Base-by-base conservation (phyloP, 345 rosid genomes). In the Viola odorata region DNA sequence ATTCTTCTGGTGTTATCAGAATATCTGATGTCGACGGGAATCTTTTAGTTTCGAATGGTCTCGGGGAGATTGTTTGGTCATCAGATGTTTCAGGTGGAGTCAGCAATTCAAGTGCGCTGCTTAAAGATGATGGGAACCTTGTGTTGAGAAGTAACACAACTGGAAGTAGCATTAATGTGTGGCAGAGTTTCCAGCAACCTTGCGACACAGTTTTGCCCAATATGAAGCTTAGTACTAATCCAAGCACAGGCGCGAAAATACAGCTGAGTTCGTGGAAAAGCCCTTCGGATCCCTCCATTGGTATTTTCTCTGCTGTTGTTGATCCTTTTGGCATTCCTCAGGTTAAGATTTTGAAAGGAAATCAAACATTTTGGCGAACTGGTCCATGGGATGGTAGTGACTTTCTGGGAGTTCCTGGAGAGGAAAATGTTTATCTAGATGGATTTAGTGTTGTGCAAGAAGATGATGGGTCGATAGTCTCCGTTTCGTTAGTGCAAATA, bases 171-270 rank as follows among this genome's bases (percentile, higher is more conserved):
- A 23, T 23, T n/a, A n/a, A n/a, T 45, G 14, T 72, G 0, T 86
- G 92, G 96, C 78, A 88, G 62, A 88, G 92, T 62, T 85, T 82
- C 37, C 63, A 74, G 53, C 60, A 84, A 13, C 79, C 84, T 23
- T 61, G 68, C 0, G 61, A 80, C 58, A 42, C 74, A 36, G 52
- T 73, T 45, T 16, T 75, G 56, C 63, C 71, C 12, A 50, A 48
- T 15, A 82, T 83, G 96, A 75, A 0, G 41, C 57, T 86, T 23
- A 68, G 67, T 7, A 52, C 62, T 16, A 11, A 70, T 37, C 17
- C 6, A 11, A 69, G 42, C 64, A 72, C 83, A 5, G 71, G 79
- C 0, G 55, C 72, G 62, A 77, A 56, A 9, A 44, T 23, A 37
- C 38, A 13, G 69, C 32, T 83, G 11, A 68, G 69, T 41, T 83